Evolutionary conservation across 257 asterid species (phyloP), one percentile per base, ranked within the genome.

Genomic region (Dorcoceras hygrometricum): DNA sequence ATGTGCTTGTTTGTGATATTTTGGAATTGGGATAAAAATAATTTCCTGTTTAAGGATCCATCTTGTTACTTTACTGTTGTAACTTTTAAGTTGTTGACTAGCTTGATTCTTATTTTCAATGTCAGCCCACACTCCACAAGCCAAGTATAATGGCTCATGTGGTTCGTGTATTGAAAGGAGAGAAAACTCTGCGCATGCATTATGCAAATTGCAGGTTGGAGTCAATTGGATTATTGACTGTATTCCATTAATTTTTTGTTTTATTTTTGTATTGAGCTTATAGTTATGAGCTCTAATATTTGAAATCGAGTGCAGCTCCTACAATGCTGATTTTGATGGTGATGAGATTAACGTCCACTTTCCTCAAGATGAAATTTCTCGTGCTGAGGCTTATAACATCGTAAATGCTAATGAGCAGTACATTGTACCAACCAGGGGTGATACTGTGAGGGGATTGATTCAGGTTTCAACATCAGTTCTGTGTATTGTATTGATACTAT

Each of bases 71-170:
- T 65, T 71, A 19, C 28, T 26, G 28, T 53, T 36, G 24, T 63
- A 48, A 39, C 46, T 58, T 59, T 39, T 54, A 22, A 57, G 59
- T 43, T 76, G 68, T 63, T 71, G 25, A 59, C 57, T 63, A 62
- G 28, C 70, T 61, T 69, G 59, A 66, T 67, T 34, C 29, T 73
- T 5, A n/a, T 48, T 70, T 63, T 76, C 71, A 55, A 63, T 81
- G 63, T 59, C 90, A 94, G 97, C 99, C 99, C 68, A 94, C 99
- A 11, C 99, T 94, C 67, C 99, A 94, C 90, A 94, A 94, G 83
- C 97, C 99, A 61, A 94, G 99, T 75, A 90, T 94, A 83, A 94
- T 94, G 99, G 99, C 99, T 60, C 99, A 94, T 74, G 83, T 87
- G 9, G 99, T 94, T 73, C 97, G 99, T 65, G 95, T 94, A 36